Evolutionary conservation across 2,329 filamentous ascomycete genomes (phyloP), one percentile per base, ranked within the genome.

Genomic region (Monosporascus sp.): DNA sequence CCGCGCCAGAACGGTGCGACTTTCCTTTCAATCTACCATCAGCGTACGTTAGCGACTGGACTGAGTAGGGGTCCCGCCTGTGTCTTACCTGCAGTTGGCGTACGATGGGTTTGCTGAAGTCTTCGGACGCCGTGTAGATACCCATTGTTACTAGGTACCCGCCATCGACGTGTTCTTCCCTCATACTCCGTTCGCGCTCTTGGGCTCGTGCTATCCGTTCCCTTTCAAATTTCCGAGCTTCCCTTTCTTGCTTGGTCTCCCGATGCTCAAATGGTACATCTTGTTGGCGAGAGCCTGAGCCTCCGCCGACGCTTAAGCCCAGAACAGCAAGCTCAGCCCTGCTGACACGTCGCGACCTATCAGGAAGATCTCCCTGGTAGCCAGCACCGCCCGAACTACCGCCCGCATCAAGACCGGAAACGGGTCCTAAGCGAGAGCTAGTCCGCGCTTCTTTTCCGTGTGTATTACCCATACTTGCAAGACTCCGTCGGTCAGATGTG

Each of bases 1-100:
- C 94, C 94, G 66, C 88, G 87, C 91, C 93, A 99, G 70, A 99
- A 99, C 0, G 94, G 94, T 43, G 94, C 94, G 57, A 99, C 74
- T 57, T 88, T 86, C 61, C 94, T 83, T 72, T 99, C 94, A 68
- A 99, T 91, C 93, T 97, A 57, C 41, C 31, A 39, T 45, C 56
- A 3, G 36, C 39, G 36, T 7, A 51, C 27, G 44, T 54, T 55
- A 61, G 61, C 52, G 18, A 49, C 22, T 49, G 45, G 11, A 25
- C 50, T 36, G 14, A 48, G 37, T 3, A 3, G 24, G 15, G 41
- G 14, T 15, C 37, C 18, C 44, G n/a, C 35, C 15, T 48, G 48
- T 22, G 31, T 64, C 74, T 65, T 79, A 96, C 91, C 86, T 94
- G 93, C 52, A 99, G 75, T 69, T 96, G 92, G 60, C 94, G 84